A percentile compares a stretch with the other conserved stretches of the same genome.
Conservation (phyloP, 2,329 filamentous ascomycete genomes). For the Colletotrichum sp. region DNA sequence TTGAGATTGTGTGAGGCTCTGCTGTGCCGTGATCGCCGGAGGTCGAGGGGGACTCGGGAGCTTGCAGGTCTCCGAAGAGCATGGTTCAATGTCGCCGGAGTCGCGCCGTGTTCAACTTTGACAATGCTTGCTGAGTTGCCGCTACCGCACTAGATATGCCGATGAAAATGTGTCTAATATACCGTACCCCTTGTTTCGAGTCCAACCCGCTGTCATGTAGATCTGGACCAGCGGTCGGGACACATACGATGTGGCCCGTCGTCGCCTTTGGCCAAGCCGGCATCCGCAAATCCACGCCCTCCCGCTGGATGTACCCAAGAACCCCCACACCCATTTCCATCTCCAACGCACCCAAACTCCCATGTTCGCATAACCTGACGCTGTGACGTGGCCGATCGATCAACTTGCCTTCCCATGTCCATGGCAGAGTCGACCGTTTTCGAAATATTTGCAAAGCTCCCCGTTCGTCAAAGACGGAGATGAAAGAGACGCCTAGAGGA, state of each 20-base stretch:
- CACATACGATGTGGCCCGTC: not conserved
- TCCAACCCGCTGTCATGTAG: not conserved
- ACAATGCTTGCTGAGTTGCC: not conserved
- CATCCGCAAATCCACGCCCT: not conserved
- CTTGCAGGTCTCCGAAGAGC: not conserved
- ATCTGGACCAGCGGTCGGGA: not conserved
- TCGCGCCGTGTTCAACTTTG: not conserved
- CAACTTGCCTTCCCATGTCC: not conserved
- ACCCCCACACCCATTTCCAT: not conserved
- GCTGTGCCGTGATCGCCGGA: not conserved
- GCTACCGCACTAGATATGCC: not conserved
- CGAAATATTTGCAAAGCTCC: not conserved
- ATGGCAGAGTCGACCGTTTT: conserved; percentile 11
- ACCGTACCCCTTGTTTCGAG: not conserved
- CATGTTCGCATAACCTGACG: conserved; percentile 6
- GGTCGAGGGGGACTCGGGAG: not conserved
- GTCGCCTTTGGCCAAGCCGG: not conserved
- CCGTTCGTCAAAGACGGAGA: conserved; percentile 1
- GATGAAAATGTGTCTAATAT: not conserved
- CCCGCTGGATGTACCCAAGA: not conserved
- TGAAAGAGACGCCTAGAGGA: not conserved
- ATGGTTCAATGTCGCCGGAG: not conserved
- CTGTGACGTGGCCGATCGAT: conserved; percentile 2
- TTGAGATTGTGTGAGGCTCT: not conserved
- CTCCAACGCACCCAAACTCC: conserved; percentile 14